Conservation (phyloP, 805 yeast species). For the Saturnispora bothae region DNA sequence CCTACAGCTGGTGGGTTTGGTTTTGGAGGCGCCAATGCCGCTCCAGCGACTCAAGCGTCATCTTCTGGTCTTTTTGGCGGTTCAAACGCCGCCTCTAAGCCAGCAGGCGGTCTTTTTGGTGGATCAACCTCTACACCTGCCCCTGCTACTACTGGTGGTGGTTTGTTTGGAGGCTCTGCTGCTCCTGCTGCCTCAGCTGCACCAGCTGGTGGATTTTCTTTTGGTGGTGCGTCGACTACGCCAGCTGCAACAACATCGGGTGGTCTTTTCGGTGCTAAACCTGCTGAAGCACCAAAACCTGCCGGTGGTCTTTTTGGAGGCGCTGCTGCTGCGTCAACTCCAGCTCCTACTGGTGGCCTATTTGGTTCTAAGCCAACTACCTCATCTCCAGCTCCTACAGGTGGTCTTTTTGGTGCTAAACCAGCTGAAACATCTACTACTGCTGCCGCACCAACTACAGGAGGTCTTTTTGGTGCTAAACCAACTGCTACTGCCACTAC, state of each 20-base stretch:
- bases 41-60: neutral
- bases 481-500: slow-evolving; percentile 9
- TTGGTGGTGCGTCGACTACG: slow-evolving; percentile 12
- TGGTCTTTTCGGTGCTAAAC: slow-evolving; percentile 7
- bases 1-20: neutral
- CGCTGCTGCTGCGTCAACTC: slow-evolving; percentile 7
- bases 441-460: slow-evolving; percentile 1
- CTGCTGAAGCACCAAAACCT: slow-evolving; percentile 4
- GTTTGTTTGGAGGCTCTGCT: slow-evolving; percentile 5
- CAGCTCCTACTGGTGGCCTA: slow-evolving; percentile 6
- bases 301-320: slow-evolving; percentile 5
- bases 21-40: neutral
- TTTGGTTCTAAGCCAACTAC: slow-evolving; percentile 10
- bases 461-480: slow-evolving; percentile 6
- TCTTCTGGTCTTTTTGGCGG: neutral
- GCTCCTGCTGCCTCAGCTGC: slow-evolving; percentile 7
- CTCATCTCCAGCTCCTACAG: slow-evolving; percentile 1
- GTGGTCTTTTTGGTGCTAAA: slow-evolving; percentile 7
- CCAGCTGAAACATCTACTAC: slow-evolving; percentile 6
- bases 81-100: slow-evolving; percentile 3
- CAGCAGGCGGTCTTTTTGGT: slow-evolving; percentile 7
- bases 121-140: slow-evolving; percentile 1
- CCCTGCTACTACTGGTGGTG: slow-evolving; percentile 8
- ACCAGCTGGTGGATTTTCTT: slow-evolving; percentile 9
- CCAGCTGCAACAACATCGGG: slow-evolving; percentile 1